Conservation (phyloP, 1,284 basidiomycete genomes). For the Pyrrhoderma noxium region DNA sequence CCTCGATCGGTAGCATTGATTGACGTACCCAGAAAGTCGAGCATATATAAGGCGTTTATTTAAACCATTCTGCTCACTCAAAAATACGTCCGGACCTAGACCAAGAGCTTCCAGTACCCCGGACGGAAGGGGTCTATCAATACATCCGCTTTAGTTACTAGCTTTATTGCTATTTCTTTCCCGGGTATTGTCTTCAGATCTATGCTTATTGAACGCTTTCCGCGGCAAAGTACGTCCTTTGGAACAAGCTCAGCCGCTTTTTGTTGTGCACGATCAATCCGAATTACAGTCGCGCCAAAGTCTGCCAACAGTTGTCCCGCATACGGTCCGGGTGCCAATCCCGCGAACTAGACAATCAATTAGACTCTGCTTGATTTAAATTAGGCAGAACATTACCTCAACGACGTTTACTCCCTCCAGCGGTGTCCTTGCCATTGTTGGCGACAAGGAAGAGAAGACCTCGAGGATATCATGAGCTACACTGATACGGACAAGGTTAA, state of each 20-base stretch:
- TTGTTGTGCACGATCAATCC: constrained; percentile 57
- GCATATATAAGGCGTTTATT: constrained; percentile 61
- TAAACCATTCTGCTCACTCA: constrained; percentile 42
- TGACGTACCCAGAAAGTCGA: constrained; percentile 50
- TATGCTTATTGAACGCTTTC: constrained; percentile 68
- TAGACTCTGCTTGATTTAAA: too few species aligned
- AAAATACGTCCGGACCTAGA: constrained; percentile 68
- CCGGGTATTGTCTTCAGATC: constrained; percentile 59
- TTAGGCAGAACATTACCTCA: constrained; percentile 1
- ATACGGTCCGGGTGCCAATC: constrained; percentile 78
- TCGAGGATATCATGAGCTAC: background rate
- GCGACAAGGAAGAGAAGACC: background rate
- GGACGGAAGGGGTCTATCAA: constrained; percentile 81
- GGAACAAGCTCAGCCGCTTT: constrained; percentile 21
- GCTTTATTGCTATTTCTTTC: constrained; percentile 45
- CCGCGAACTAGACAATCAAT: constrained; percentile 72
- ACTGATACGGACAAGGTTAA: background rate
- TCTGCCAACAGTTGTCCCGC: constrained; percentile 77
- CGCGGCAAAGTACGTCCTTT: constrained; percentile 54
- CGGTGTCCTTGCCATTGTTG: constrained; percentile 4
- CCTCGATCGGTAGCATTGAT: too few species aligned
- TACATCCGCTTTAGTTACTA: constrained; percentile 66
- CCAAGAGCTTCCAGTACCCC: constrained; percentile 77
- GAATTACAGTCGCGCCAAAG: constrained; percentile 72
- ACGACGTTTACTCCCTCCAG: constrained; percentile 10